Percentiles rank a stretch among this genome's conserved stretches.
Evolutionary conservation across 352 stramenopile genomes (phyloP).

Genomic region (Globisporangium splendens): DNA sequence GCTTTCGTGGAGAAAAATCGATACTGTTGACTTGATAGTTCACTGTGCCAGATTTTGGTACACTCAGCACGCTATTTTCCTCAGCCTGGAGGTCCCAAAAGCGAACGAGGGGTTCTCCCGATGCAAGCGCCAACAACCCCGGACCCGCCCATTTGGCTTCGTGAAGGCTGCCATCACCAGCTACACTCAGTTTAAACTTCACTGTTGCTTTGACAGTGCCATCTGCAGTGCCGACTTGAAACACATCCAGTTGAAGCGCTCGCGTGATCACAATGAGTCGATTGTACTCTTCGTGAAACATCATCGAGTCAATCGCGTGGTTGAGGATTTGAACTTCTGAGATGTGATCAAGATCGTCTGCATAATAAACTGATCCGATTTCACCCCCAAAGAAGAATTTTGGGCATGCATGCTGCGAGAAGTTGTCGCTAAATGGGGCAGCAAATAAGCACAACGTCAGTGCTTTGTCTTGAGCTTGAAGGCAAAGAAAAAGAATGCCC

Average conservation of each 20-base stretch:
- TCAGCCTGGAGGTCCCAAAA: constrained; percentile 92
- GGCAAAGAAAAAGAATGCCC: background rate
- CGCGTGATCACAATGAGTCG: constrained; percentile 91
- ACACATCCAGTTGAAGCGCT: constrained; percentile 84
- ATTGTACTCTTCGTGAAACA: constrained; percentile 83
- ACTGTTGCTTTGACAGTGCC: constrained; percentile 81
- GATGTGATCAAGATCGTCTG: constrained; percentile 91
- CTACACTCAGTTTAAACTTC: constrained; percentile 89
- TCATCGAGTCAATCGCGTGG: constrained; percentile 86
- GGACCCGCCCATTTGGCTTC: constrained; percentile 88
- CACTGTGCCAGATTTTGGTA: constrained; percentile 43
- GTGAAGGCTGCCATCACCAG: constrained; percentile 73
- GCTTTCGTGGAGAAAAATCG: constrained; percentile 85
- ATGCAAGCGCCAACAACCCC: constrained; percentile 88
- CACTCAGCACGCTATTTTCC: constrained; percentile 90
- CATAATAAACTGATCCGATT: constrained; percentile 86
- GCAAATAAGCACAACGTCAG: background rate
- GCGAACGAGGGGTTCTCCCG: constrained; percentile 84
- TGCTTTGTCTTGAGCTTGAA: background rate
- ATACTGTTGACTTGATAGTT: constrained; percentile 81
- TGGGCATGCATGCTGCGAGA: constrained; percentile 57
- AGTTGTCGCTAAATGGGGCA: constrained; percentile 28
- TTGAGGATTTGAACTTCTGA: constrained; percentile 86
- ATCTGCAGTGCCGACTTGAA: constrained; percentile 79
- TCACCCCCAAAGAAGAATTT: constrained; percentile 95